These are phyloP conservation scores for Podospora didyma DNA, from an alignment of 495 filamentous ascomycete species.

Conservation along the genomic window DNA sequence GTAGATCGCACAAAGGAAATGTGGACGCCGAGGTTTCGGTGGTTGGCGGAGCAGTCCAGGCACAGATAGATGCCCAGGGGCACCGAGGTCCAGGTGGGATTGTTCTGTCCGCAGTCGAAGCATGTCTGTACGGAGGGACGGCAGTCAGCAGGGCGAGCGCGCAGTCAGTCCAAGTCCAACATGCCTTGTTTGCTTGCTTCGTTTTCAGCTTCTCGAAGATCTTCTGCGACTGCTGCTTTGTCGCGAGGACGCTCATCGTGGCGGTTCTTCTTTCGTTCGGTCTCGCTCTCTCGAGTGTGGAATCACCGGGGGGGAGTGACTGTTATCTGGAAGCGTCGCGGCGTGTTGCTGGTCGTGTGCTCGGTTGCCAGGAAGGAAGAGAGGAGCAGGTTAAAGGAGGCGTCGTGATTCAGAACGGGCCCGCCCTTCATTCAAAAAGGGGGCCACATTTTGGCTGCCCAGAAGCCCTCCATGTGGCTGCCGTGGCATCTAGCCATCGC, in stretches of 20 bases:
- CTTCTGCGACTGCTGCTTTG: constrained; percentile 92
- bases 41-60: constrained; percentile 90
- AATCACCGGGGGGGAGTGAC: not conserved
- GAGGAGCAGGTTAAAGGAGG: not conserved
- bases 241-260: constrained; percentile 76
- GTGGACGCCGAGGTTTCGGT: constrained; percentile 87
- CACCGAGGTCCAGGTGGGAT: constrained; percentile 97
- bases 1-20: constrained; percentile 98
- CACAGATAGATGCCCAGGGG: constrained; percentile 97
- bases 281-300: not conserved
- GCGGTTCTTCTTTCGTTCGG: constrained; percentile 4
- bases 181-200: constrained; percentile 90
- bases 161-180: constrained; percentile 13
- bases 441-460: constrained; percentile 26
- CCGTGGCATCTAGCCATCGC: constrained; percentile 26
- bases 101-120: constrained; percentile 95
- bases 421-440: constrained; percentile 17
- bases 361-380: no score
- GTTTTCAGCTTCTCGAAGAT: constrained; percentile 97
- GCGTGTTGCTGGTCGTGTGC: not conserved
- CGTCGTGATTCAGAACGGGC: not conserved
- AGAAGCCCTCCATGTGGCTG: constrained; percentile 25
- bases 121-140: constrained; percentile 59
- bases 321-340: not conserved
- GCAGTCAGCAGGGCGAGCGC: constrained; percentile 1